Percentiles rank a stretch among this genome's conserved stretches.
Evolutionary conservation across 768 basidiomycete species (phyloP).

Genomic region (Floccularia luteovirens): DNA sequence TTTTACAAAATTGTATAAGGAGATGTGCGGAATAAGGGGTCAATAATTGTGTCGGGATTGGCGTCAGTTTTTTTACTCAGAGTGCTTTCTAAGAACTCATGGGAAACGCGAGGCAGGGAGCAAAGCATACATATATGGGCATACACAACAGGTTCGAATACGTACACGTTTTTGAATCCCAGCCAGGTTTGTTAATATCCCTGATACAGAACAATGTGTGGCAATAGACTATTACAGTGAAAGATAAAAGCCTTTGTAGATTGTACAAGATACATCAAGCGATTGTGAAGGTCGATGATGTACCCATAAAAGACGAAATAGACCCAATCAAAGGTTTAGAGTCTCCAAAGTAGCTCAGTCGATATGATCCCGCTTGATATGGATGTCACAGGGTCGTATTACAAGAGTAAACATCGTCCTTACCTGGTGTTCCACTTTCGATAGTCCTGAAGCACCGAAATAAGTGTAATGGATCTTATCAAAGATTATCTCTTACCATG

Average conservation of each 20-base stretch:
- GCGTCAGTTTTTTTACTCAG: neutral
- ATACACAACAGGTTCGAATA: no score
- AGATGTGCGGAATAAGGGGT: neutral
- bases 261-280: constrained; percentile 18
- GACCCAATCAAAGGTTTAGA: constrained; percentile 61
- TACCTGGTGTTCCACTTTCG: constrained; percentile 51
- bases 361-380: constrained; percentile 58
- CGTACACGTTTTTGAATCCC: constrained; percentile 1
- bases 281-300: constrained; percentile 56
- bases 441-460: constrained; percentile 40
- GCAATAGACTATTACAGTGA: constrained; percentile 6
- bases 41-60: neutral
- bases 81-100: constrained; percentile 18
- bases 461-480: constrained; percentile 7
- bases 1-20: constrained; percentile 8
- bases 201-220: neutral
- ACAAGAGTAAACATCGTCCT: constrained; percentile 9
- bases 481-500: constrained; percentile 39
- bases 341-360: constrained; percentile 66
- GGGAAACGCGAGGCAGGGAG: constrained; percentile 27
- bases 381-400: neutral
- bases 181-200: neutral
- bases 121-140: no score
- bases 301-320: constrained; percentile 55
- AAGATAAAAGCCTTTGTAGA: constrained; percentile 1